These are phyloP conservation scores for Cladophialophora psammophila DNA, from an alignment of 2,329 filamentous ascomycete species.

Conservation along the genomic window DNA sequence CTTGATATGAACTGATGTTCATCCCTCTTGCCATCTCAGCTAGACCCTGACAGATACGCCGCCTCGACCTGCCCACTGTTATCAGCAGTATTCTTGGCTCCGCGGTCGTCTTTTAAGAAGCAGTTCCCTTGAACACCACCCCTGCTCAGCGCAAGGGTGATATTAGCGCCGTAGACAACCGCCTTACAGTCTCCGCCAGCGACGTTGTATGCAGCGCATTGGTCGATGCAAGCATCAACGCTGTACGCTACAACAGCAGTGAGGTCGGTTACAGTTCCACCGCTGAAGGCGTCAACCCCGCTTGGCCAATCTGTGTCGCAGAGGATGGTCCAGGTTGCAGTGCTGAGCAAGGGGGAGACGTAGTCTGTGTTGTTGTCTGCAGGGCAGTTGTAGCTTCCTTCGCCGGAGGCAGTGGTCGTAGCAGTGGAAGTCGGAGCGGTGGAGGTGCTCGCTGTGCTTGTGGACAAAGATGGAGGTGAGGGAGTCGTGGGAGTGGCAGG, in stretches of 20 bases:
- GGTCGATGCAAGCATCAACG: slow-evolving; percentile 14
- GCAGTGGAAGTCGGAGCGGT: neutral
- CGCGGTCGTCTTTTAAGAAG: slow-evolving; percentile 8
- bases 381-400: slow-evolving; percentile 22
- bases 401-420: slow-evolving; percentile 4
- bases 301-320: slow-evolving; percentile 21
- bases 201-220: slow-evolving; percentile 14
- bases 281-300: slow-evolving; percentile 1
- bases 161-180: slow-evolving; percentile 20
- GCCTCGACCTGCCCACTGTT: slow-evolving; percentile 18
- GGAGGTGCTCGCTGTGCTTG: neutral
- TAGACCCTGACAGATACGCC: neutral
- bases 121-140: slow-evolving; percentile 14
- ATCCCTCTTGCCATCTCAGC: neutral
- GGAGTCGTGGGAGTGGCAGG: neutral
- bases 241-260: slow-evolving; percentile 18
- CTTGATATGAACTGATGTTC: neutral
- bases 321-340: slow-evolving; percentile 4
- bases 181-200: slow-evolving; percentile 9
- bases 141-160: slow-evolving; percentile 16
- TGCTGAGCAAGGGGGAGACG: slow-evolving; percentile 1
- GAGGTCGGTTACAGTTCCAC: slow-evolving; percentile 11
- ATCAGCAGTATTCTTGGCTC: slow-evolving; percentile 5
- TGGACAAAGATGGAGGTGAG: neutral
- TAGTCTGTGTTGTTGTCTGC: slow-evolving; percentile 15